These are phyloP conservation scores for Cordyceps farinosa DNA, from an alignment of 2,329 filamentous ascomycete genomes.

Conservation along the genomic window DNA sequence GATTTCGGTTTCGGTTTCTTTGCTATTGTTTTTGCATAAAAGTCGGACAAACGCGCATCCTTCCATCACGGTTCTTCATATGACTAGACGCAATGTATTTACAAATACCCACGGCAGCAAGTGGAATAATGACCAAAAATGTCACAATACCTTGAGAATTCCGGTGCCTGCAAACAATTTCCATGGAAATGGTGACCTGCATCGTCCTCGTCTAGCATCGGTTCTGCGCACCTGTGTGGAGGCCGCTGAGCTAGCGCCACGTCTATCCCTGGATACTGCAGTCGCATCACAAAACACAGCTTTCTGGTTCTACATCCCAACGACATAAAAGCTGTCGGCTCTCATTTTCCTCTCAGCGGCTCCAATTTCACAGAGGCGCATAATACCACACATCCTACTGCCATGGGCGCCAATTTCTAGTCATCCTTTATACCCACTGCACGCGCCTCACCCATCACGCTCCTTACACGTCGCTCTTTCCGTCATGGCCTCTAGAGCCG, in stretches of 20 bases:
- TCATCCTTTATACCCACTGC: not conserved
- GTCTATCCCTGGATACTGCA: not conserved
- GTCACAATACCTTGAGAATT: not conserved
- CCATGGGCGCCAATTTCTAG: slow-evolving; percentile 6
- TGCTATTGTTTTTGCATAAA: not conserved
- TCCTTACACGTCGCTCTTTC: slow-evolving; percentile 14
- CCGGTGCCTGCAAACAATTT: not conserved
- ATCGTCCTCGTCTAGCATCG: not conserved
- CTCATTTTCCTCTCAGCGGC: not conserved
- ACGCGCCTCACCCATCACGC: not conserved
- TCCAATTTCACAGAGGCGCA: too few relatives aligned
- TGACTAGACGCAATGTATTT: slow-evolving; percentile 8
- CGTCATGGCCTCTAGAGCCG: slow-evolving; percentile 2
- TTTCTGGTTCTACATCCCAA: slow-evolving; percentile 3
- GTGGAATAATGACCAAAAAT: slow-evolving; percentile 2
- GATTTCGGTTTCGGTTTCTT: not conserved
- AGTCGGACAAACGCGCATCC: not conserved
- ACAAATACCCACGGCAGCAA: slow-evolving; percentile 9
- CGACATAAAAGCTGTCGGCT: not conserved
- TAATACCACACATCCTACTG: not conserved
- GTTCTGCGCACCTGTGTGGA: slow-evolving; percentile 3
- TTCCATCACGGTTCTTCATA: not conserved
- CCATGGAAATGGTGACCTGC: too few relatives aligned
- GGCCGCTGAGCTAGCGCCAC: slow-evolving; percentile 8
- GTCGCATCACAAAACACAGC: not conserved